Evolutionary conservation across 2,329 filamentous ascomycete species (phyloP).

Genomic region (Sporothrix protearum): DNA sequence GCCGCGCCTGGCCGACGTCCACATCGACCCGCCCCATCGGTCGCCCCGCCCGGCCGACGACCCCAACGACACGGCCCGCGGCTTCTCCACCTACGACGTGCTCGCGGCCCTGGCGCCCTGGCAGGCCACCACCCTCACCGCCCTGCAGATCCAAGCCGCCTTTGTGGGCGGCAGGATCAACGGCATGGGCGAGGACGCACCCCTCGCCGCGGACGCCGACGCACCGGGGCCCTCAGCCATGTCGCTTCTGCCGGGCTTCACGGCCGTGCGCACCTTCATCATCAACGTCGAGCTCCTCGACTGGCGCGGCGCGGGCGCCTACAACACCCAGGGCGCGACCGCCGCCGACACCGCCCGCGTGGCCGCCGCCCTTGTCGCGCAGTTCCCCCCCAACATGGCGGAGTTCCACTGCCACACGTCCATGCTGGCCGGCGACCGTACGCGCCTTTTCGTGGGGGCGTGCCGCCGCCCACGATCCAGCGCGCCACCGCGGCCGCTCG

Average conservation of each 20-base stretch:
- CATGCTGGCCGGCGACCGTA: neutral
- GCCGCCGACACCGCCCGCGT: neutral
- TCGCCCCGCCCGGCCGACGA: neutral
- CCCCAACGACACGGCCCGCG: neutral
- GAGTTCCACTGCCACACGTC: neutral
- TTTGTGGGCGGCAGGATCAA: neutral
- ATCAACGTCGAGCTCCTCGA: neutral
- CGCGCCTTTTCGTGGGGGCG: too few relatives aligned
- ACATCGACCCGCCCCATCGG: neutral
- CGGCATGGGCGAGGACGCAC: neutral
- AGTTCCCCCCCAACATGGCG: neutral
- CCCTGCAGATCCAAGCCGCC: neutral
- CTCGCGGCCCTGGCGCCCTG: neutral
- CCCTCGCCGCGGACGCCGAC: too few relatives aligned
- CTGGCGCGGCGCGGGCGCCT: neutral
- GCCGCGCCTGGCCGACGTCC: neutral
- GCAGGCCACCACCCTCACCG: neutral
- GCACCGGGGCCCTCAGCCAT: neutral
- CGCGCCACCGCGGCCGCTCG: too few relatives aligned
- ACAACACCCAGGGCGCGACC: neutral
- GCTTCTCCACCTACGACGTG: neutral
- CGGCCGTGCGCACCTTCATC: neutral
- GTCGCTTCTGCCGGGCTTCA: neutral
- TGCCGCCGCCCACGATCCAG: too few relatives aligned
- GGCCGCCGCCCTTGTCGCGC: neutral